Base-by-base conservation (phyloP, 2,329 filamentous ascomycete genomes). In the Chaetomium globosum region DNA sequence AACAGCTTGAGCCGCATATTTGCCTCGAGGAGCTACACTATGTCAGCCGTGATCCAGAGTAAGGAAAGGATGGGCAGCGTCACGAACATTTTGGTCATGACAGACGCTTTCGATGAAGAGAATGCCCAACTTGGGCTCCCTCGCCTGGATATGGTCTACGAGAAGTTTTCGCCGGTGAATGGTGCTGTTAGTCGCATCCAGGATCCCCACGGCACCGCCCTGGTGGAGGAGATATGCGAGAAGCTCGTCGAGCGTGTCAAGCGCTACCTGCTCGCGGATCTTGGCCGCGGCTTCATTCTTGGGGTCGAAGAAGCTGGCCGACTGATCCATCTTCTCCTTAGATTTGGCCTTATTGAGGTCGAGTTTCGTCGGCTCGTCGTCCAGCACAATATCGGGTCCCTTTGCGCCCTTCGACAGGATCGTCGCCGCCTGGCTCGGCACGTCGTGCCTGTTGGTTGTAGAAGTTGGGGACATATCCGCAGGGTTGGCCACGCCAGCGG, bases 1-100 rank as follows among this genome's bases (percentile, higher is more conserved):
- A 92, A 96, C 7, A 98, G 87, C 81, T 98, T 98, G 68, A 98
- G 81, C 31, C 94, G 92, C 93, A 98, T 98, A 74, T 98, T 98
- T 21, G 93, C 92, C 77, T 98, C 93, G 46, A 98, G 83, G 30
- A 98, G 81, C 77, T 87, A 67, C 8, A 51, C n/a, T 3, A 30
- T 30, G 62, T 70, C 31, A 70, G 67, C 49, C 21, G 21, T 51
- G 21, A 13, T 49, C 13, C 13, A 21, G n/a, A 4, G 36, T 6
- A 23, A 2, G 30, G 13, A 23, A 31, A n/a, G 43, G 21, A 16
- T 2, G 28, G 59, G 30, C 4, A 6, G n/a, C 13, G 8, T 7
- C 16, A 74, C 79, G 73, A 67, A 85, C 83, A 70, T 87, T 87
- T 65, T 91, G 83, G 71, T 98, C 93, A 67, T 92, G 84, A 77